A percentile compares a stretch with the other conserved stretches of the same genome.
These are phyloP conservation scores for Asterionellopsis glacialis DNA, from an alignment of 108 stramenopile genomes.

Conservation along the genomic window DNA sequence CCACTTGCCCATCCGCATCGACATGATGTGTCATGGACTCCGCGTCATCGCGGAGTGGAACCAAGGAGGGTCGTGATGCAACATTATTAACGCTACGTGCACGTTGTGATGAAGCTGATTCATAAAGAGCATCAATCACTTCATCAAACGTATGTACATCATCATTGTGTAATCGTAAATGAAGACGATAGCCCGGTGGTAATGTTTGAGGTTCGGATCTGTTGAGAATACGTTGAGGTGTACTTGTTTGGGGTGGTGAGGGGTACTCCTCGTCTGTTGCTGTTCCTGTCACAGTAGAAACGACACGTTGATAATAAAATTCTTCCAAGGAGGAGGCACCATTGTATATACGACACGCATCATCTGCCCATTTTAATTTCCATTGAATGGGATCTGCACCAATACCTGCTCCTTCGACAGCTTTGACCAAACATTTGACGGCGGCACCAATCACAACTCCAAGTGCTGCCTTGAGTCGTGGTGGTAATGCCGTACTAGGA, in stretches of 20 bases:
- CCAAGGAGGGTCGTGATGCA: slow-evolving; percentile 19
- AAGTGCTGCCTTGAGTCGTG: slow-evolving; percentile 67
- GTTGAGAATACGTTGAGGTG: slow-evolving; percentile 1
- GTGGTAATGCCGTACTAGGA: slow-evolving; percentile 43
- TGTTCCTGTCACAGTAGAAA: not conserved
- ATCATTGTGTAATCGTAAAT: slow-evolving; percentile 91
- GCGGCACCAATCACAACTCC: slow-evolving; percentile 73
- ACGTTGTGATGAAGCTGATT: slow-evolving; percentile 9
- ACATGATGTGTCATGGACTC: slow-evolving; percentile 72
- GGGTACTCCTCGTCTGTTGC: not conserved
- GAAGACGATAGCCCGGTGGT: slow-evolving; percentile 46
- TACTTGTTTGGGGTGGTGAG: not conserved
- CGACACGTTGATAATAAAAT: slow-evolving; percentile 27
- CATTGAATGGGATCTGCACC: slow-evolving; percentile 79
- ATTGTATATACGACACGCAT: slow-evolving; percentile 64
- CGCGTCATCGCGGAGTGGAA: slow-evolving; percentile 41
- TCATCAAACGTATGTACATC: slow-evolving; percentile 96
- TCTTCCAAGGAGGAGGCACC: slow-evolving; percentile 52
- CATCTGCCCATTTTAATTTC: slow-evolving; percentile 71
- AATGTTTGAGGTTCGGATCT: slow-evolving; percentile 7
- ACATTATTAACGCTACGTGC: slow-evolving; percentile 3
- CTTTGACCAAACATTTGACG: slow-evolving; percentile 56
- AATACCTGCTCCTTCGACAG: slow-evolving; percentile 68
- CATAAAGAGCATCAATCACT: slow-evolving; percentile 79
- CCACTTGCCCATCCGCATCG: slow-evolving; percentile 80